These are phyloP conservation scores for Triadica sebifera DNA, from an alignment of 345 rosid genomes.

Conservation along the genomic window DNA sequence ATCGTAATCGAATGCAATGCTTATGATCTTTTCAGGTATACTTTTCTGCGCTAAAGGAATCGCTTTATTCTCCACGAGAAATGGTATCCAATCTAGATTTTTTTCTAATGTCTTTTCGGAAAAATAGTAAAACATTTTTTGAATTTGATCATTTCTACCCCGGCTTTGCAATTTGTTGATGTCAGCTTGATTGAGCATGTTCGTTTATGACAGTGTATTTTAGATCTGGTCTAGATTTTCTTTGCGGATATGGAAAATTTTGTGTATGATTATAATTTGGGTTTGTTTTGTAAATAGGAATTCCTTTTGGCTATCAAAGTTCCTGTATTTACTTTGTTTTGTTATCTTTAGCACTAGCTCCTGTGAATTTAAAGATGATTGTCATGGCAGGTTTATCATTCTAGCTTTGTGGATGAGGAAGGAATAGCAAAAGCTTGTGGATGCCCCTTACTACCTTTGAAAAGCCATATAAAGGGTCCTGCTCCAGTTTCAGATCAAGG, in stretches of 20 bases:
- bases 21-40: not conserved
- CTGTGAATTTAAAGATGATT: not conserved
- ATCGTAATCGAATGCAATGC: not conserved
- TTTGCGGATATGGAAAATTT: not conserved
- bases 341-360: not conserved
- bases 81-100: not conserved
- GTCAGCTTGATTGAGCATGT: not conserved
- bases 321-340: not conserved
- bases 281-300: not conserved
- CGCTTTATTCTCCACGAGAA: not conserved
- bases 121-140: not conserved
- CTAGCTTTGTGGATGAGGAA: constrained; percentile 86
- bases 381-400: constrained; percentile 73
- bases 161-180: not conserved
- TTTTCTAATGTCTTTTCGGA: not conserved
- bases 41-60: not conserved
- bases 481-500: constrained; percentile 92
- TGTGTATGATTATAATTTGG: no score
- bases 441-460: constrained; percentile 86
- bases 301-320: not conserved
- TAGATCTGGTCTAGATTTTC: not conserved
- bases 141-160: not conserved
- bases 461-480: constrained; percentile 95
- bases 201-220: not conserved
- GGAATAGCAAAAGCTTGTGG: constrained; percentile 81